These are phyloP conservation scores for Clonostachys rosea DNA, from an alignment of 2,329 filamentous ascomycete genomes.

Conservation along the genomic window DNA sequence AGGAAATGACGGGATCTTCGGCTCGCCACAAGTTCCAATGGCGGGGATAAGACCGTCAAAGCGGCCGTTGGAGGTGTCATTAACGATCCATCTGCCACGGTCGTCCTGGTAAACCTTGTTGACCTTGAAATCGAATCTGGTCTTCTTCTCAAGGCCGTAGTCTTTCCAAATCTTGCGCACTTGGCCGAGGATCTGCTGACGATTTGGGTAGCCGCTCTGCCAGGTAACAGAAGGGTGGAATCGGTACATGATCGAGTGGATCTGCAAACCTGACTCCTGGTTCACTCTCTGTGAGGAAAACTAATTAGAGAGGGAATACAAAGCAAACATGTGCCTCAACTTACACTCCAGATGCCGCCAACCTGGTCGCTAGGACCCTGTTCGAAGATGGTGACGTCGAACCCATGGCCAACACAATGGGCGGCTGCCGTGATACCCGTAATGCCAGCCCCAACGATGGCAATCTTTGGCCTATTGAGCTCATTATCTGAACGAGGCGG, in stretches of 20 bases:
- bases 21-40: slow-evolving; percentile 75
- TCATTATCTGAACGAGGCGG: slow-evolving; percentile 56
- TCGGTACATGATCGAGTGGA: slow-evolving; percentile 82
- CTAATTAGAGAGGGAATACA: background rate
- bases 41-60: slow-evolving; percentile 79
- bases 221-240: slow-evolving; percentile 79
- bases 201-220: slow-evolving; percentile 71
- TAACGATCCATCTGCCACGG: slow-evolving; percentile 72
- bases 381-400: slow-evolving; percentile 78
- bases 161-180: slow-evolving; percentile 69
- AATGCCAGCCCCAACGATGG: slow-evolving; percentile 67
- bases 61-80: slow-evolving; percentile 61
- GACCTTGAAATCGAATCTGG: slow-evolving; percentile 67
- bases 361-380: slow-evolving; percentile 60
- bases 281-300: slow-evolving; percentile 63
- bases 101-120: slow-evolving; percentile 65
- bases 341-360: slow-evolving; percentile 77
- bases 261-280: slow-evolving; percentile 76
- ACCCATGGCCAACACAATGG: slow-evolving; percentile 81
- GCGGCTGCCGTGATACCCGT: slow-evolving; percentile 74
- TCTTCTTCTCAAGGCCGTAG: slow-evolving; percentile 67
- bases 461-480: slow-evolving; percentile 60
- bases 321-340: slow-evolving; percentile 10
- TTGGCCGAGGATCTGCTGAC: slow-evolving; percentile 69
- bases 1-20: slow-evolving; percentile 66